Conservation (phyloP, 192 early-diverging fungal species). For the Coemansia sp. region DNA sequence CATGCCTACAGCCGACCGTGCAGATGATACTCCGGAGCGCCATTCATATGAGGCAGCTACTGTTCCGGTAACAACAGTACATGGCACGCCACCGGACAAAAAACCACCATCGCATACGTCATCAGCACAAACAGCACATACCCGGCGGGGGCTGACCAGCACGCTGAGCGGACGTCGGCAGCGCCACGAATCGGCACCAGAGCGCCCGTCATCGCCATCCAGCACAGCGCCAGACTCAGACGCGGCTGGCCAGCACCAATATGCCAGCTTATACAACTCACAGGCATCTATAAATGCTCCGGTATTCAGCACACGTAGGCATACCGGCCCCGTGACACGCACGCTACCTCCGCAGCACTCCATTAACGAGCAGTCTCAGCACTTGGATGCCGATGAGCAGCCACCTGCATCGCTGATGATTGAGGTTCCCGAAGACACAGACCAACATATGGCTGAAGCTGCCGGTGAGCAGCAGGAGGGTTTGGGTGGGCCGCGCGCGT, state of each 20-base stretch:
- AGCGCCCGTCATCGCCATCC: slow-evolving; percentile 17
- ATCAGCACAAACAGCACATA: slow-evolving; percentile 8
- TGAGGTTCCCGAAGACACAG: slow-evolving; percentile 20
- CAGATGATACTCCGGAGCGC: neutral
- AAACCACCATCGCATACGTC: neutral
- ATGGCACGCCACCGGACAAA: slow-evolving; percentile 1
- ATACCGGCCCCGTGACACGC: slow-evolving; percentile 3
- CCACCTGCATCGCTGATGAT: slow-evolving; percentile 46
- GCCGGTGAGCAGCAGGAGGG: neutral
- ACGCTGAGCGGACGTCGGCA: slow-evolving; percentile 41
- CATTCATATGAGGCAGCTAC: slow-evolving; percentile 2
- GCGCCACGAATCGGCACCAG: slow-evolving; percentile 17
- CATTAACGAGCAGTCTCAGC: neutral
- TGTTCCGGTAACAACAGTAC: neutral
- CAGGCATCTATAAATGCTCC: slow-evolving; percentile 19
- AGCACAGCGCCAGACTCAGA: slow-evolving; percentile 23
- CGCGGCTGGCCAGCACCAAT: slow-evolving; percentile 1
- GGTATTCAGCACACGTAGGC: slow-evolving; percentile 11
- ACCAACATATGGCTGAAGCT: neutral
- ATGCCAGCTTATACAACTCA: slow-evolving; percentile 21
- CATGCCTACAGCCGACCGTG: neutral
- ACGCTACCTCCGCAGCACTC: neutral
- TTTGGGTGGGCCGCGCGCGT: slow-evolving; percentile 6
- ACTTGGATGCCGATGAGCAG: slow-evolving; percentile 19
- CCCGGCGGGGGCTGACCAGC: slow-evolving; percentile 40